phyloP scores from a whole-genome alignment of 208 protist genomes.

The Trichomonas gallinae region DNA sequence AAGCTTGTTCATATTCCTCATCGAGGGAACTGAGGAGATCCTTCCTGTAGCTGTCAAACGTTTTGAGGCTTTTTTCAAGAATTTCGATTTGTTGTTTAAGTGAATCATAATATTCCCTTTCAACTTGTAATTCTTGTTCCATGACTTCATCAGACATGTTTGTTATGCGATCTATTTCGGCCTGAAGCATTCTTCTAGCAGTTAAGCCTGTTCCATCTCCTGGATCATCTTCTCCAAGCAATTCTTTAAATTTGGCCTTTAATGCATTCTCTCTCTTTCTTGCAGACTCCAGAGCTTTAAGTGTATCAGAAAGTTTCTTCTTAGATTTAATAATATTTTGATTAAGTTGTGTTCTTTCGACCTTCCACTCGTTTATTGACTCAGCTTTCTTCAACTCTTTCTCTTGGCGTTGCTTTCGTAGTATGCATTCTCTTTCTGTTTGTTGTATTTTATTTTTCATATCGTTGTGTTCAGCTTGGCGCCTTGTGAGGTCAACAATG shows the following conservation, averaged over 20 bases:
- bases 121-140: not conserved
- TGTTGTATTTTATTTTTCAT: not conserved
- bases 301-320: not conserved
- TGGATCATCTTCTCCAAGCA: slow-evolving; percentile 11
- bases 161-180: not conserved
- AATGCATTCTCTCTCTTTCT: not conserved
- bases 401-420: not conserved
- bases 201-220: not conserved
- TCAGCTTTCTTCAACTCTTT: not conserved
- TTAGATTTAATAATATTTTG: not conserved
- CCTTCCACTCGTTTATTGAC: not conserved
- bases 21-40: not conserved
- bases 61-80: not conserved
- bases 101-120: not conserved
- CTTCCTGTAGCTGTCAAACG: not conserved
- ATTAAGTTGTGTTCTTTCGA: not conserved
- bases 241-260: not conserved
- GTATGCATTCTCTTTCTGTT: not conserved
- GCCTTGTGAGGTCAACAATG: not conserved
- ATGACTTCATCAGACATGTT: not conserved
- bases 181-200: not conserved
- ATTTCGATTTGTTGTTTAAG: not conserved
- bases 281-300: not conserved
- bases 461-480: not conserved
- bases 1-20: not conserved